Conservation (phyloP, 2,329 filamentous ascomycete species). For the Dothiorella sarmentorum region DNA sequence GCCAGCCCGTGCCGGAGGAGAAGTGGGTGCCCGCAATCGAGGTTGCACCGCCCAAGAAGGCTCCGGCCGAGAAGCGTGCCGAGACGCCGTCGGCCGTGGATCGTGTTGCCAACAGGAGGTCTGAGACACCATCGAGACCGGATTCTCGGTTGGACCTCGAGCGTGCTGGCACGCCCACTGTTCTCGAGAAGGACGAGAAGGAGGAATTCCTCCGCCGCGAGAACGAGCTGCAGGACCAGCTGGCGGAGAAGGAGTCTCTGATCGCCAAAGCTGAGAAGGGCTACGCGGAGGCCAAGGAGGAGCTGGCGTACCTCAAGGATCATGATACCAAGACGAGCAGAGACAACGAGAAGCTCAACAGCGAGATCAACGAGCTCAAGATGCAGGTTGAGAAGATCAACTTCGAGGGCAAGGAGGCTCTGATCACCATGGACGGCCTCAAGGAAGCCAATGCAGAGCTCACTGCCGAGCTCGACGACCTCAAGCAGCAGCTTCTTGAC, state of each 20-base stretch:
- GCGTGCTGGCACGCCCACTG: constrained; percentile 78
- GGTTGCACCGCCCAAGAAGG: constrained; percentile 49
- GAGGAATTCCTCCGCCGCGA: constrained; percentile 94
- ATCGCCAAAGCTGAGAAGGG: constrained; percentile 76
- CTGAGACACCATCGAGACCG: constrained; percentile 53
- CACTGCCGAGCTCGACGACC: constrained; percentile 84
- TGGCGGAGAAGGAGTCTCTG: constrained; percentile 85
- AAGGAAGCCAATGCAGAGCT: constrained; percentile 95
- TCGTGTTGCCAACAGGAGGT: constrained; percentile 43
- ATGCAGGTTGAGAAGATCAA: constrained; percentile 95
- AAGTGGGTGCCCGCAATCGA: constrained; percentile 72
- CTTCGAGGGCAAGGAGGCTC: constrained; percentile 94
- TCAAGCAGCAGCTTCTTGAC: constrained; percentile 93
- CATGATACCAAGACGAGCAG: constrained; percentile 78
- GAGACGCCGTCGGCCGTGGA: constrained; percentile 56
- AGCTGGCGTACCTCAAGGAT: constrained; percentile 80
- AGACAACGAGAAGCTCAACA: constrained; percentile 82
- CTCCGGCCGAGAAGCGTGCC: constrained; percentile 51
- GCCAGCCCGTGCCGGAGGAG: constrained; percentile 84
- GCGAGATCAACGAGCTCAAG: constrained; percentile 86
- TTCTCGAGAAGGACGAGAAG: constrained; percentile 93
- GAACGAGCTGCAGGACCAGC: constrained; percentile 95
- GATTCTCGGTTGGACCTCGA: constrained; percentile 68
- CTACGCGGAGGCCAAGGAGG: constrained; percentile 78
- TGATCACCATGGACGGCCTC: constrained; percentile 95